Evolutionary conservation across 345 rosid genomes (phyloP), one percentile per base, ranked within the genome.

Genomic region (Eucalyptus urophylla): DNA sequence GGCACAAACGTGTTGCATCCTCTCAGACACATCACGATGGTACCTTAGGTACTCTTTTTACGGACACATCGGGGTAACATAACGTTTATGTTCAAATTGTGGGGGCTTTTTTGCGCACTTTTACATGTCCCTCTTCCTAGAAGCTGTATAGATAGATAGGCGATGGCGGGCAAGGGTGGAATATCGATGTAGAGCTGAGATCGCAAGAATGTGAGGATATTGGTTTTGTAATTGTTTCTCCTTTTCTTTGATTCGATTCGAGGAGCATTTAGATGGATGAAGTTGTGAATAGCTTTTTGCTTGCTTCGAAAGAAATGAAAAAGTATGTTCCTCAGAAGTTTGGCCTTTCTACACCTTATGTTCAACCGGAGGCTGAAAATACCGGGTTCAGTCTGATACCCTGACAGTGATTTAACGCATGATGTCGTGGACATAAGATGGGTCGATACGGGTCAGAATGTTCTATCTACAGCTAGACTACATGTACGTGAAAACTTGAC

Each of bases 1-100:
- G 95, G 97, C 33, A 91, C 88, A 1, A 62, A 94, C 50, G 94
- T 95, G 6, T 80, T 94, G 2, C 88, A 96, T 80, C 97, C 97
- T 53, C 86, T 95, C 60, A 93, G 89, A 81, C 96, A 93, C 87
- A 95, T 96, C 29, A 76, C 85, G 29, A 76, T 76, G 85, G 29
- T 76, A 21, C 15, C 27, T 11, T 76, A 76, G 85, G 24, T 22
- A 6, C 29, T 43, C 43, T 76, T 40, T 76, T 40, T 40, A 17
- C 29, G 15, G 47, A 12, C 11, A 21, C 24, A 14, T 11, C 24
- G 47, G 47, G 29, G 29, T 40, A 21, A 22, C 85, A 40, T 76
- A 21, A 40, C 2, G 85, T 76, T 76, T 12, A 11, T 40, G 85
- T 40, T 40, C 83, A 33, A 33, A 33, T 19, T 72, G 9, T 40